phyloP scores from a whole-genome alignment of 164 flowering plant species.

The Aristolochia californica region DNA sequence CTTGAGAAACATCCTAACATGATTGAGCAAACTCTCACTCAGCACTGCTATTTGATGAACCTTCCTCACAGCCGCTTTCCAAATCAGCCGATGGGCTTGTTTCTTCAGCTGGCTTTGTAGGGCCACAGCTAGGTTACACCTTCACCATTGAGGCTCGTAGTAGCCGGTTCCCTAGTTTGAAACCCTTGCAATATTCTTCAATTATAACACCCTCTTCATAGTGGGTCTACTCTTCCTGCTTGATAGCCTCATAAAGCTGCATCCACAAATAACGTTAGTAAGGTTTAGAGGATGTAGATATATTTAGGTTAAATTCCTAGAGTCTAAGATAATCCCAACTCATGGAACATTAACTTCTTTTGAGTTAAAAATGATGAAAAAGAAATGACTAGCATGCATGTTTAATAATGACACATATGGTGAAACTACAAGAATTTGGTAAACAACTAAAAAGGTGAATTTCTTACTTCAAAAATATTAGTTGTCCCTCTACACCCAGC shows the following conservation, averaged over 20 bases:
- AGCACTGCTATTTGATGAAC: constrained; percentile 14
- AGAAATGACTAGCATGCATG: too few species aligned
- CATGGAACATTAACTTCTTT: too few species aligned
- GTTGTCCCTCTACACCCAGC: constrained; percentile 83
- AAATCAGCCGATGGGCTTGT: constrained; percentile 9
- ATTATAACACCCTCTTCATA: constrained; percentile 61
- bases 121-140: constrained; percentile 91
- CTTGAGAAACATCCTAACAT: too few species aligned
- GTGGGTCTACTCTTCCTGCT: constrained; percentile 75
- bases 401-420: too few species aligned
- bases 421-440: neutral
- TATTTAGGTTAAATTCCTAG: neutral
- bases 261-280: neutral
- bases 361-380: too few species aligned
- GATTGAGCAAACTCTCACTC: too few species aligned
- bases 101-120: constrained; percentile 35
- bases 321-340: too few species aligned
- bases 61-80: constrained; percentile 15
- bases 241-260: constrained; percentile 86
- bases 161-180: constrained; percentile 68
- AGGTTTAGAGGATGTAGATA: neutral
- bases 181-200: constrained; percentile 81
- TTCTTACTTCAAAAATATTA: constrained; percentile 54
- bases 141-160: constrained; percentile 91
- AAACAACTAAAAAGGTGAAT: neutral